Conservation (phyloP, 2,329 filamentous ascomycete genomes). For the Mycosphaerella arachidis region DNA sequence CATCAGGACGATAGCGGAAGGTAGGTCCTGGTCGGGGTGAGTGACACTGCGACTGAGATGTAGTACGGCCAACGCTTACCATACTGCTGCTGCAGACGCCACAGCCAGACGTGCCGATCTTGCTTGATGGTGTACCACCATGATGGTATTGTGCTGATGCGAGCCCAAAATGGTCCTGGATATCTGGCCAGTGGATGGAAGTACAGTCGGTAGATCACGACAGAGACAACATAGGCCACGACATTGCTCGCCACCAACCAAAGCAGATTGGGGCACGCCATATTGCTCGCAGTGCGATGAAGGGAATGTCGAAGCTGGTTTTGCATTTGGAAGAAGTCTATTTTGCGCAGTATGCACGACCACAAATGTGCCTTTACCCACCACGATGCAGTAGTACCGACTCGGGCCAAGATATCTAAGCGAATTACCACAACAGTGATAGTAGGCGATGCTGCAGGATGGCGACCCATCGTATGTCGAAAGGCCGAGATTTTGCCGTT, state of each 20-base stretch:
- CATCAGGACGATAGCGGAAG: constrained; percentile 21
- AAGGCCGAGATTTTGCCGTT: too few species aligned
- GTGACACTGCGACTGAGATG: background rate
- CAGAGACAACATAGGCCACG: background rate
- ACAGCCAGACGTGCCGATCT: constrained; percentile 18
- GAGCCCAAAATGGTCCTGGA: constrained; percentile 16
- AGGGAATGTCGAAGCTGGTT: too few species aligned
- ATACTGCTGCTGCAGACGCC: constrained; percentile 16
- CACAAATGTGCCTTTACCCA: too few species aligned
- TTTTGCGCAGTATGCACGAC: too few species aligned
- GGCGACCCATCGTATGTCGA: too few species aligned
- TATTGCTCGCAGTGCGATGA: background rate
- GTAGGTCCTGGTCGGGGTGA: constrained; percentile 8
- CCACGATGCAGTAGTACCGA: too few species aligned
- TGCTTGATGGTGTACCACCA: constrained; percentile 16
- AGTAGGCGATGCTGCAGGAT: too few species aligned
- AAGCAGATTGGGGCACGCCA: background rate
- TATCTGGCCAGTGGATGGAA: constrained; percentile 10
- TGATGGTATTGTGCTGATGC: constrained; percentile 13
- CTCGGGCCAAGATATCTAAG: too few species aligned
- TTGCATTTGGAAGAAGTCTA: too few species aligned
- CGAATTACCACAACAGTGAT: too few species aligned
- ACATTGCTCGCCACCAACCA: background rate
- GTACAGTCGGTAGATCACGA: constrained; percentile 5
- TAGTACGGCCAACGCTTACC: constrained; percentile 4